These are phyloP conservation scores for Trichosporon sp. DNA, from an alignment of 1,284 basidiomycete genomes.

Conservation along the genomic window DNA sequence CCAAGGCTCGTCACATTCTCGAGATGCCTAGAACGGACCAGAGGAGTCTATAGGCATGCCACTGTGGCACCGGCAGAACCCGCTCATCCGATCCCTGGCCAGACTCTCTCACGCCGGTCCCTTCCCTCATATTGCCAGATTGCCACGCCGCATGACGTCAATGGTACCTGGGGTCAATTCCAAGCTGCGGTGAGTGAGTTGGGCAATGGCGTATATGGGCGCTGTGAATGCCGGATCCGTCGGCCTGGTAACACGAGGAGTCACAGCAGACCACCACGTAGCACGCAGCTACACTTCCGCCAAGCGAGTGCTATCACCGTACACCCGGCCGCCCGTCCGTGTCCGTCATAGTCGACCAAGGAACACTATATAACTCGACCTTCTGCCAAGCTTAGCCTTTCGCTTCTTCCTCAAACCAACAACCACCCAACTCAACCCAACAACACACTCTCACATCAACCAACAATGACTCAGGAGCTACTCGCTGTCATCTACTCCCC, in stretches of 20 bases:
- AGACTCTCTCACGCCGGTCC: too few species aligned
- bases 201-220: neutral
- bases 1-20: neutral
- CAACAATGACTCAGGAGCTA: constrained; percentile 15
- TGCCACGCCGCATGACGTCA: neutral
- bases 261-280: neutral
- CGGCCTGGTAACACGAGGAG: neutral
- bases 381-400: neutral
- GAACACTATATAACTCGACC: neutral
- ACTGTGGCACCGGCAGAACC: too few species aligned
- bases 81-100: too few species aligned
- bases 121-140: too few species aligned
- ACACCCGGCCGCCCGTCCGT: neutral
- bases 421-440: neutral
- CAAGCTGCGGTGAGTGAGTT: neutral
- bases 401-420: neutral
- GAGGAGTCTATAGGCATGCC: neutral
- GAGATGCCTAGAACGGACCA: neutral
- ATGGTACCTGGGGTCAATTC: neutral
- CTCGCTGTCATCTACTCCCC: constrained; percentile 35
- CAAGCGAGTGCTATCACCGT: neutral
- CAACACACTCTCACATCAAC: too few species aligned
- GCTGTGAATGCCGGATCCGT: neutral
- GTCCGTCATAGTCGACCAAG: neutral
- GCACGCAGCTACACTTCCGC: too few species aligned